Evolutionary conservation across 1,284 basidiomycete genomes (phyloP).

Genomic region (Boletus holoroseus): DNA sequence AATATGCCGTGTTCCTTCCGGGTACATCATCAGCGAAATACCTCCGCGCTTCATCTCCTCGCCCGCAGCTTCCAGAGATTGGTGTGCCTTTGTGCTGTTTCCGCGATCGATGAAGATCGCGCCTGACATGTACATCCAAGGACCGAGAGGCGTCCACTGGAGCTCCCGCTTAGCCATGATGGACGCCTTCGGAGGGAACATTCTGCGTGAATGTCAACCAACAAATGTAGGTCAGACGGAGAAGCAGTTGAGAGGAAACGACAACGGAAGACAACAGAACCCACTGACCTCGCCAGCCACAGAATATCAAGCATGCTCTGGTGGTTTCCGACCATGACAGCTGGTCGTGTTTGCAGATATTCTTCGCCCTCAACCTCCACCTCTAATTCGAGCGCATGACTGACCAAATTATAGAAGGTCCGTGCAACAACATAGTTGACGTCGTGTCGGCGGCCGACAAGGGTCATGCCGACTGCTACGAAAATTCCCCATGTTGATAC

Average conservation of each 20-base stretch:
- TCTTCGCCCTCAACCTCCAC: constrained; percentile 86
- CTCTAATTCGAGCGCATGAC: constrained; percentile 62
- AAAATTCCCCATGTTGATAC: constrained; percentile 76
- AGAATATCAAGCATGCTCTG: constrained; percentile 90
- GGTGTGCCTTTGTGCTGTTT: constrained; percentile 72
- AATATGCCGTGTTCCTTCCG: constrained; percentile 84
- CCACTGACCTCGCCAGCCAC: constrained; percentile 70
- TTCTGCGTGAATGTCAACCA: constrained; percentile 39
- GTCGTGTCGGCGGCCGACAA: constrained; percentile 74
- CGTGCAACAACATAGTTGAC: constrained; percentile 84
- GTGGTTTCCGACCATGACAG: constrained; percentile 86
- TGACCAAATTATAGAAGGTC: constrained; percentile 73
- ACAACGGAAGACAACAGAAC: constrained; percentile 1
- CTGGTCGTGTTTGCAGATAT: constrained; percentile 61
- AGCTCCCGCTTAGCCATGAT: constrained; percentile 96
- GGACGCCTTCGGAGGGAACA: constrained; percentile 78
- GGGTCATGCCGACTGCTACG: constrained; percentile 63
- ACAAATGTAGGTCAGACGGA: constrained; percentile 1
- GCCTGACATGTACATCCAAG: constrained; percentile 89
- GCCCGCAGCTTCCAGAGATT: constrained; percentile 74
- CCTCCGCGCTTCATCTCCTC: constrained; percentile 73
- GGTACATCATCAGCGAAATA: constrained; percentile 86
- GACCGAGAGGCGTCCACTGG: constrained; percentile 85
- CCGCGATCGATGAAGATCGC: constrained; percentile 91
- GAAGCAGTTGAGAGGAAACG: neutral